Conservation (phyloP, 106 monocot genomes). For the Apostasia shenzhenica region DNA sequence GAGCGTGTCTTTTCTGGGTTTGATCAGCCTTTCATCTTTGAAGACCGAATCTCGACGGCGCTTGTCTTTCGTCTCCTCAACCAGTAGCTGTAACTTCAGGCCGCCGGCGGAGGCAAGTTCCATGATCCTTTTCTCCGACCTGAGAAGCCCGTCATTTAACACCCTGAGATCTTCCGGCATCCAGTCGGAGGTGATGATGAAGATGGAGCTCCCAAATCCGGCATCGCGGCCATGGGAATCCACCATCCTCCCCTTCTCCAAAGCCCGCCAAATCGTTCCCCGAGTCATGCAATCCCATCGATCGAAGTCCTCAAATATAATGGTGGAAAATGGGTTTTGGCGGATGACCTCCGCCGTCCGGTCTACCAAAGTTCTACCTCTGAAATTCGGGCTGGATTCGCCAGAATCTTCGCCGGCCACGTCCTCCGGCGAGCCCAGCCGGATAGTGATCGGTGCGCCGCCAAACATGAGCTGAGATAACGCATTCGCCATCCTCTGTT, state of each 20-base stretch:
- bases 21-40: constrained; percentile 11
- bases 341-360: constrained; percentile 46
- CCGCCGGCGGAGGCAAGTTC: constrained; percentile 25
- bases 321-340: constrained; percentile 55
- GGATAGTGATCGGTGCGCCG: constrained; percentile 27
- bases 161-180: constrained; percentile 39
- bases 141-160: constrained; percentile 3
- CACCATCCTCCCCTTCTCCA: constrained; percentile 55
- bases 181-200: constrained; percentile 53
- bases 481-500: constrained; percentile 71
- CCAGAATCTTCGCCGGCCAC: constrained; percentile 11
- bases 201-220: constrained; percentile 50
- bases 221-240: constrained; percentile 83
- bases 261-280: constrained; percentile 49
- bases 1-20: constrained; percentile 40
- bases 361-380: constrained; percentile 46
- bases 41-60: constrained; percentile 36
- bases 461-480: constrained; percentile 63
- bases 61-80: constrained; percentile 34
- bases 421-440: constrained; percentile 9
- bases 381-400: constrained; percentile 17
- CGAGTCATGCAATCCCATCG: constrained; percentile 32
- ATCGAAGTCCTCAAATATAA: constrained; percentile 64
- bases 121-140: constrained; percentile 43
- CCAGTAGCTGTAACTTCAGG: constrained; percentile 52